Evolutionary conservation across 164 flowering plant species (phyloP).

Genomic region (Stephania cephalantha): DNA sequence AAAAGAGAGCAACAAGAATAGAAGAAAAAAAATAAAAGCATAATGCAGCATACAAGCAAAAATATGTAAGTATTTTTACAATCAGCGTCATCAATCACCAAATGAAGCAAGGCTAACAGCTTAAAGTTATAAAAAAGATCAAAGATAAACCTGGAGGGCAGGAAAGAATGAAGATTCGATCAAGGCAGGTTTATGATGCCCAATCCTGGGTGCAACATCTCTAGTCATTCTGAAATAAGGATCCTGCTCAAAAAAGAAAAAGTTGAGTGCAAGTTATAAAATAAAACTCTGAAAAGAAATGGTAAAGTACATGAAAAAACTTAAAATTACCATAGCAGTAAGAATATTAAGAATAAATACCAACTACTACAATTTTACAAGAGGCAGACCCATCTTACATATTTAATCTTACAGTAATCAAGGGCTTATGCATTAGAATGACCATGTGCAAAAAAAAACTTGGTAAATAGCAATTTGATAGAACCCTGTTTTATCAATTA

Average conservation of each 20-base stretch:
- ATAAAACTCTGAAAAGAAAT: not conserved
- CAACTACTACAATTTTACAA: not conserved
- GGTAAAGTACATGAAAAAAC: not conserved
- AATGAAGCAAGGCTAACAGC: not conserved
- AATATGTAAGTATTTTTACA: not conserved
- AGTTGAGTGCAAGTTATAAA: not conserved
- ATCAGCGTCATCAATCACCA: not conserved
- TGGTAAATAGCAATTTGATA: not conserved
- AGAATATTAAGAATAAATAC: not conserved
- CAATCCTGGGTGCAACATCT: conserved; percentile 96
- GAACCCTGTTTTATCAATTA: no score
- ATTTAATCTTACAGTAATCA: not conserved
- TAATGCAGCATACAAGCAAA: not conserved
- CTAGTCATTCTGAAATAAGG: conserved; percentile 99
- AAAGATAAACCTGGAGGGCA: conserved; percentile 67
- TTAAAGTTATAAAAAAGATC: not conserved
- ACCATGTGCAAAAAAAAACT: not conserved
- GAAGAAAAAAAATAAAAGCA: not conserved
- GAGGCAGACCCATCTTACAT: not conserved
- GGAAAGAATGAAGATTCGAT: conserved; percentile 93
- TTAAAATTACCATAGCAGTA: not conserved
- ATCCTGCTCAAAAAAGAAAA: conserved; percentile 53
- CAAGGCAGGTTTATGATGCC: conserved; percentile 86
- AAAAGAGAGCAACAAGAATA: no score
- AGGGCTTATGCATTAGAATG: not conserved